Evolutionary conservation across 2,329 filamentous ascomycete species (phyloP).

Genomic region (Apiospora pterosperma): DNA sequence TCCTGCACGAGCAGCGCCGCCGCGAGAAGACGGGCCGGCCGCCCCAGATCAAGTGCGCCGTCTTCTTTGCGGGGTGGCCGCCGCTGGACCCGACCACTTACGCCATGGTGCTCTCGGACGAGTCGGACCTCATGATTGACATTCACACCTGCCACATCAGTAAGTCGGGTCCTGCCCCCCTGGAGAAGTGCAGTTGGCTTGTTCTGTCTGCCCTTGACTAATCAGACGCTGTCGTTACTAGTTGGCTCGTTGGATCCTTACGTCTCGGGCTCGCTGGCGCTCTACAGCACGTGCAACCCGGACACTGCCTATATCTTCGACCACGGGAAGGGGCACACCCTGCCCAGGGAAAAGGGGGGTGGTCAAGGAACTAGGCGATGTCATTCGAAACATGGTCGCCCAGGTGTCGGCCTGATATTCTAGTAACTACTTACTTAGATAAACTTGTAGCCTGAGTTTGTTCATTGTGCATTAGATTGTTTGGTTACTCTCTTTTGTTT

Average conservation of each 20-base stretch:
- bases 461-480: slow-evolving; percentile 41
- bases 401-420: slow-evolving; percentile 10
- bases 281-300: slow-evolving; percentile 59
- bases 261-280: slow-evolving; percentile 55
- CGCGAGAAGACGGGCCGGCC: slow-evolving; percentile 21
- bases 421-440: slow-evolving; percentile 10
- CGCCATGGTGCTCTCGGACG: slow-evolving; percentile 30
- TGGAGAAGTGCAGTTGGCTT: too few relatives aligned
- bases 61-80: slow-evolving; percentile 46
- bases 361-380: slow-evolving; percentile 43
- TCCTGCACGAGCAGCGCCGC: slow-evolving; percentile 5
- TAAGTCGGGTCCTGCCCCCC: slow-evolving; percentile 12
- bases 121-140: slow-evolving; percentile 34
- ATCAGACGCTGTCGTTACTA: slow-evolving; percentile 10
- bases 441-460: not conserved
- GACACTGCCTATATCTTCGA: slow-evolving; percentile 61
- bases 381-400: slow-evolving; percentile 33
- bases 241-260: slow-evolving; percentile 58
- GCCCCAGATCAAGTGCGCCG: slow-evolving; percentile 31
- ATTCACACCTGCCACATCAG: slow-evolving; percentile 37
- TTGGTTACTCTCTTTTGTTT: not conserved
- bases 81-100: slow-evolving; percentile 20
- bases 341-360: slow-evolving; percentile 52
- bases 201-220: too few relatives aligned
- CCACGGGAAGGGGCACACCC: slow-evolving; percentile 61